Conservation (phyloP, 768 basidiomycete genomes). For the Boletus rufocinnamomeus region DNA sequence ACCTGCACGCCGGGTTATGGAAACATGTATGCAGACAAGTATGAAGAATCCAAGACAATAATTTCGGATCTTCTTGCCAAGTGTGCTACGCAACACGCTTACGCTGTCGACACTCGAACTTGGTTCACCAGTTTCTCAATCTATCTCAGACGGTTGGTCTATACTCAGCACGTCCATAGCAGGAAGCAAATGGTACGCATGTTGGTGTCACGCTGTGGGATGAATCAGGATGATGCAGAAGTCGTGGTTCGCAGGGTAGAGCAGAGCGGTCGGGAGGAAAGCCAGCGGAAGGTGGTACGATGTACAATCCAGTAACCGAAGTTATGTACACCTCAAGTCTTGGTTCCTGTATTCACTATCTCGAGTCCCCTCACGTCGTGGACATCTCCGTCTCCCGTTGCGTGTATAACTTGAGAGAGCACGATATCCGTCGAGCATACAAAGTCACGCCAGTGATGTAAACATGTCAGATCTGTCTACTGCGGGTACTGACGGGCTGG, state of each 20-base stretch:
- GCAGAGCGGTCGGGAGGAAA: constrained; percentile 2
- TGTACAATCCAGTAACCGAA: constrained; percentile 25
- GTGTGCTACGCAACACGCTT: constrained; percentile 23
- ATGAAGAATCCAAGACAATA: constrained; percentile 35
- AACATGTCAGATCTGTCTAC: background rate
- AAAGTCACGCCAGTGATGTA: background rate
- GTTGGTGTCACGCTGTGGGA: constrained; percentile 28
- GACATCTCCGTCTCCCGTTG: background rate
- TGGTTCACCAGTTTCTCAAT: constrained; percentile 28
- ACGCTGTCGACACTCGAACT: constrained; percentile 24
- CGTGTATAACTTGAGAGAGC: background rate
- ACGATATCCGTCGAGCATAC: background rate
- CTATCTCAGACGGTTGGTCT: constrained; percentile 29
- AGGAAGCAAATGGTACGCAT: constrained; percentile 30
- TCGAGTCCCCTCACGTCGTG: background rate
- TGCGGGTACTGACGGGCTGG: background rate
- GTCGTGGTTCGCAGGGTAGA: constrained; percentile 21
- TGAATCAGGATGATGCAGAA: constrained; percentile 26
- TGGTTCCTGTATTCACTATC: constrained; percentile 4
- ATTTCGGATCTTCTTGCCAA: constrained; percentile 28
- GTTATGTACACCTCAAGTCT: background rate
- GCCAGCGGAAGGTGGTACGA: constrained; percentile 3
- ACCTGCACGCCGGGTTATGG: constrained; percentile 35
- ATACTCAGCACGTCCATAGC: constrained; percentile 21
- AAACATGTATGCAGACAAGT: constrained; percentile 37